A percentile compares a stretch with the other conserved stretches of the same genome.
Conservation (phyloP, 1,139 yeast genomes). For the Yamadazyma diospyri region DNA sequence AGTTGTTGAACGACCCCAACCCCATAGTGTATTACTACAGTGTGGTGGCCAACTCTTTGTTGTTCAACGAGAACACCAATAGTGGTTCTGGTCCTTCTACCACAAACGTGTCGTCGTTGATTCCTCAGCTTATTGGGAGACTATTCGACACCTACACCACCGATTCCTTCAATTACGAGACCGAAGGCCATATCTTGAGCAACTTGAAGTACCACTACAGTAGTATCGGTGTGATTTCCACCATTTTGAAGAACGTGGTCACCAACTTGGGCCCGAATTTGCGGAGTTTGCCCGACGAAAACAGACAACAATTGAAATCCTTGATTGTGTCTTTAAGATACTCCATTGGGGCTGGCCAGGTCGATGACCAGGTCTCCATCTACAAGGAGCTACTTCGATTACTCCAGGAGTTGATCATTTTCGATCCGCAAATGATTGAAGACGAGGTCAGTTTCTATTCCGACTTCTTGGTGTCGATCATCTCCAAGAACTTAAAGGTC, state of each 20-base stretch:
- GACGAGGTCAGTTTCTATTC: constrained; percentile 31
- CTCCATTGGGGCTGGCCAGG: constrained; percentile 32
- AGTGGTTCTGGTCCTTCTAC: constrained; percentile 24
- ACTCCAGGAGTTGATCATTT: constrained; percentile 40
- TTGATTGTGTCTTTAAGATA: constrained; percentile 28
- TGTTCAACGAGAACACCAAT: constrained; percentile 51
- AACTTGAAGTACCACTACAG: constrained; percentile 30
- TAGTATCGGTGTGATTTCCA: constrained; percentile 22
- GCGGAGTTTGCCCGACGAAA: constrained; percentile 20
- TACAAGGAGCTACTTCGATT: constrained; percentile 26
- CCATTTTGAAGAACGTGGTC: constrained; percentile 28
- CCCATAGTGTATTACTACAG: constrained; percentile 79
- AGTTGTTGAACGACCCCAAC: constrained; percentile 75
- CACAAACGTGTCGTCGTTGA: constrained; percentile 19
- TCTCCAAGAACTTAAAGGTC: constrained; percentile 36
- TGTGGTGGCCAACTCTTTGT: constrained; percentile 52
- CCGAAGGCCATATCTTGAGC: constrained; percentile 20
- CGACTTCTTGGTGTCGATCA: constrained; percentile 28
- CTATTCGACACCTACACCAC: constrained; percentile 47
- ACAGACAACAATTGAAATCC: constrained; percentile 25
- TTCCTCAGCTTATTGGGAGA: constrained; percentile 44
- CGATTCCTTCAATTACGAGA: constrained; percentile 46
- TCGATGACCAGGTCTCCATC: constrained; percentile 26
- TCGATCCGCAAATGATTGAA: constrained; percentile 34
- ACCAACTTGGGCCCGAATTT: constrained; percentile 41